These are phyloP conservation scores for Tulasnella sp. DNA, from an alignment of 768 basidiomycete genomes.

Conservation along the genomic window DNA sequence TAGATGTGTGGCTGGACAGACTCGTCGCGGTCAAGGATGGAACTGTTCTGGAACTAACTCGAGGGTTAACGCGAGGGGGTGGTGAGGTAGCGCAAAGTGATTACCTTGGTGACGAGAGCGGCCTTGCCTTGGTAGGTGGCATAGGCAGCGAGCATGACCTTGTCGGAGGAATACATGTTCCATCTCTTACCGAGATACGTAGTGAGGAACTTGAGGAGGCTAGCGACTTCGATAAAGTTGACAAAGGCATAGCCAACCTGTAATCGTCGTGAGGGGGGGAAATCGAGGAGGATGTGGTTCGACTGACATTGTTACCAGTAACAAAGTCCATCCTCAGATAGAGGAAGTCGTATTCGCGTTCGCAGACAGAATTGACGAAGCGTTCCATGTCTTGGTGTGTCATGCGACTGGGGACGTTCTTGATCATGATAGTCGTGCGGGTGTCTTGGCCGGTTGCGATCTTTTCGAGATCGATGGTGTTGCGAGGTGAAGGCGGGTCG, in stretches of 20 bases:
- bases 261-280: conserved; percentile 12
- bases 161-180: conserved; percentile 89
- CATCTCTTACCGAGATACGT: conserved; percentile 68
- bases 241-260: conserved; percentile 81
- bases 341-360: conserved; percentile 71
- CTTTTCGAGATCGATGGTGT: conserved; percentile 50
- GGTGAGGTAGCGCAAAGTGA: conserved; percentile 32
- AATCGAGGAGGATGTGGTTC: not conserved
- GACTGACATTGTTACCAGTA: conserved; percentile 27
- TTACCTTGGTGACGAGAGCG: conserved; percentile 80
- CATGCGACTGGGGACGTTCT: conserved; percentile 55
- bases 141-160: conserved; percentile 82
- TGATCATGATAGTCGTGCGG: conserved; percentile 77
- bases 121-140: conserved; percentile 91
- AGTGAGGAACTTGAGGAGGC: conserved; percentile 64
- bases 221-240: conserved; percentile 71
- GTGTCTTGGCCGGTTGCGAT: conserved; percentile 72
- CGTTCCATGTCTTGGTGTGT: conserved; percentile 14
- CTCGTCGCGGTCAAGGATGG: conserved; percentile 8
- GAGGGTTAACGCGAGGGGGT: conserved; percentile 27
- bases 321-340: conserved; percentile 41
- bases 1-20: conserved; percentile 10
- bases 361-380: conserved; percentile 31
- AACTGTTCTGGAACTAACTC: conserved; percentile 10
- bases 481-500: conserved; percentile 25